A percentile compares a stretch with the other conserved stretches of the same genome.
Conservation (phyloP, 2,329 filamentous ascomycete genomes). For the Botrytis fabae region DNA sequence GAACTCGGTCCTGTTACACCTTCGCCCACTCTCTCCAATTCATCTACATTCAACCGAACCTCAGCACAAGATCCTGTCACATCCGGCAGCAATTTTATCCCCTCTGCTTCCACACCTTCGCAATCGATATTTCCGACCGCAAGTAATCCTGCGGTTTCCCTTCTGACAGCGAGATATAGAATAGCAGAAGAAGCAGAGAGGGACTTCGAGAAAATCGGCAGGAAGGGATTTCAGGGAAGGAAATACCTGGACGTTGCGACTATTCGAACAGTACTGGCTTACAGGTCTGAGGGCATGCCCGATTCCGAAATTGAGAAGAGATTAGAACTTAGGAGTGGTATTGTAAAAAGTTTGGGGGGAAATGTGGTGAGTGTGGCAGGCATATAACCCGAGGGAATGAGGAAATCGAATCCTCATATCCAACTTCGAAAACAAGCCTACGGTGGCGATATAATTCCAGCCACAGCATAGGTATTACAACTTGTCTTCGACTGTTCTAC, state of each 20-base stretch:
- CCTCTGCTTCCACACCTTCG: constrained; percentile 31
- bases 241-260: constrained; percentile 51
- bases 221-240: constrained; percentile 43
- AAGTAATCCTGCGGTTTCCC: constrained; percentile 33
- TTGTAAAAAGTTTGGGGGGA: constrained; percentile 42
- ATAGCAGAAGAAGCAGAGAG: constrained; percentile 60
- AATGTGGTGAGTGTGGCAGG: constrained; percentile 26
- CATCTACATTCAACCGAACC: constrained; percentile 34
- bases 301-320: constrained; percentile 41
- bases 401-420: not conserved
- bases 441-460: not conserved
- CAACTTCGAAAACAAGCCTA: not conserved
- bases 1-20: constrained; percentile 37
- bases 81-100: constrained; percentile 28
- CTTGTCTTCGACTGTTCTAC: not conserved
- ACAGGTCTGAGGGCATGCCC: constrained; percentile 45
- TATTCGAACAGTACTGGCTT: constrained; percentile 49
- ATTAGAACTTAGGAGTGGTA: constrained; percentile 47
- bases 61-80: constrained; percentile 12
- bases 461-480: not conserved
- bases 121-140: constrained; percentile 34
- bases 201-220: constrained; percentile 50
- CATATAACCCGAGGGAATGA: not conserved
- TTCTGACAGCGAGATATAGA: constrained; percentile 50
- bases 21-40: constrained; percentile 37